Evolutionary conservation across 2,329 filamentous ascomycete genomes (phyloP).

Genomic region (Ascochyta pisi): DNA sequence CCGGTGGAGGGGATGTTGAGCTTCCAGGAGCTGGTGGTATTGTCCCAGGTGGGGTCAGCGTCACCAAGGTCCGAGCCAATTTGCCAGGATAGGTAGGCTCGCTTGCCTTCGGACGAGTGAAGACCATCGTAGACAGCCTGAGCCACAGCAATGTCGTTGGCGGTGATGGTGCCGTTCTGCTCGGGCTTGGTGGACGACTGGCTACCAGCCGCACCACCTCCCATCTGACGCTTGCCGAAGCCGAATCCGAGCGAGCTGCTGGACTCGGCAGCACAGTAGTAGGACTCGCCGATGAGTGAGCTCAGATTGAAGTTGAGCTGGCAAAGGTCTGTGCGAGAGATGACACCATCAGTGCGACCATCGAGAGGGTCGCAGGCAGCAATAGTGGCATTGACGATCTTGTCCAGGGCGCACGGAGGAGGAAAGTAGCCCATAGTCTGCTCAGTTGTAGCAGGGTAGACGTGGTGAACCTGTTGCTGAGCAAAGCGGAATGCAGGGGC

Average conservation of each 20-base stretch:
- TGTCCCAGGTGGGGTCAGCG: constrained; percentile 47
- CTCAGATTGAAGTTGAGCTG: constrained; percentile 55
- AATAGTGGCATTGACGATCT: constrained; percentile 63
- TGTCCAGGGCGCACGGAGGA: constrained; percentile 55
- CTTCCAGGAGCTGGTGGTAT: constrained; percentile 40
- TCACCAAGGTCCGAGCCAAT: constrained; percentile 43
- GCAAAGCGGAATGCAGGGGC: constrained; percentile 57
- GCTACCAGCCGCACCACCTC: constrained; percentile 11
- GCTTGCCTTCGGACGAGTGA: constrained; percentile 49
- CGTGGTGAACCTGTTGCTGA: constrained; percentile 56
- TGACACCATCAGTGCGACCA: constrained; percentile 61
- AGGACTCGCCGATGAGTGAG: constrained; percentile 55
- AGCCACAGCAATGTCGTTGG: constrained; percentile 36
- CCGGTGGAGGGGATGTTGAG: constrained; percentile 43
- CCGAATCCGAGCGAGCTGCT: constrained; percentile 27
- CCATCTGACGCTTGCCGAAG: constrained; percentile 27
- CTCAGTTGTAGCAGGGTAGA: constrained; percentile 51
- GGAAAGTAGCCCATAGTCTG: constrained; percentile 52
- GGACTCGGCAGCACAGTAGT: constrained; percentile 49
- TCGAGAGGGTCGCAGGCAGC: constrained; percentile 62
- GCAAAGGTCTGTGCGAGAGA: constrained; percentile 59
- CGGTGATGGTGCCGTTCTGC: constrained; percentile 44
- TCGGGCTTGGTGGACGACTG: constrained; percentile 27
- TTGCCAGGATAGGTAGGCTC: constrained; percentile 53
- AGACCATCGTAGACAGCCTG: constrained; percentile 46